These are phyloP conservation scores for Ophiocordyceps camponoti-rufipedis DNA, from an alignment of 2,329 filamentous ascomycete species.

Conservation along the genomic window DNA sequence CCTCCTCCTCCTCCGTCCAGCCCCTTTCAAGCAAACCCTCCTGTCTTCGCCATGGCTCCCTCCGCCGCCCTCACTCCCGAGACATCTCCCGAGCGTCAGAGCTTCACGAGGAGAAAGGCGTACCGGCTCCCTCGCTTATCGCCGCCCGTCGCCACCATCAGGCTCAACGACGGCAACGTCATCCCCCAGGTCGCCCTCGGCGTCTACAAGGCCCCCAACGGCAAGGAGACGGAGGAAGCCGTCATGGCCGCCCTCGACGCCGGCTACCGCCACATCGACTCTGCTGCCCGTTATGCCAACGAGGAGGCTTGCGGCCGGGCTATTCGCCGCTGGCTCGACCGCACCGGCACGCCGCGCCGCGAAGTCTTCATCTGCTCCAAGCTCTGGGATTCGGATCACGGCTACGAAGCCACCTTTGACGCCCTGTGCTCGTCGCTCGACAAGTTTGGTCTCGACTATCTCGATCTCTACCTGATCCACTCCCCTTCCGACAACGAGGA, in stretches of 20 bases:
- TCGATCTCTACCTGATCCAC: conserved; percentile 55
- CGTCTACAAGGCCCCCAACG: conserved; percentile 27
- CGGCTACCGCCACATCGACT: conserved; percentile 35
- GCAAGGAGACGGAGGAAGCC: conserved; percentile 38
- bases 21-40: background rate
- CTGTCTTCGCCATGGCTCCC: conserved; percentile 14
- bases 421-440: conserved; percentile 45
- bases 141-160: conserved; percentile 22
- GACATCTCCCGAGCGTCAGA: conserved; percentile 13
- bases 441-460: conserved; percentile 47
- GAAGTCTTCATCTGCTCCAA: conserved; percentile 52
- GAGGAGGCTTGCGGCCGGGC: conserved; percentile 52
- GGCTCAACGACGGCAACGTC: conserved; percentile 52
- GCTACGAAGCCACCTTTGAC: conserved; percentile 32
- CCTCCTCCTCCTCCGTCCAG: background rate
- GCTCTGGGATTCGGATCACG: conserved; percentile 38
- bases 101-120: conserved; percentile 11
- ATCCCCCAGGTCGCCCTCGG: conserved; percentile 39
- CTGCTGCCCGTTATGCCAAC: conserved; percentile 40
- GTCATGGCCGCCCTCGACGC: conserved; percentile 42
- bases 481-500: conserved; percentile 47
- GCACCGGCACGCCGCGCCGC: conserved; percentile 43
- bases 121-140: too few relatives aligned
- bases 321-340: conserved; percentile 49
- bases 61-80: conserved; percentile 15